Percentiles rank a stretch among this genome's conserved stretches.
Conservation (phyloP, 2,329 filamentous ascomycete genomes). For the Venturiaceae sp. region DNA sequence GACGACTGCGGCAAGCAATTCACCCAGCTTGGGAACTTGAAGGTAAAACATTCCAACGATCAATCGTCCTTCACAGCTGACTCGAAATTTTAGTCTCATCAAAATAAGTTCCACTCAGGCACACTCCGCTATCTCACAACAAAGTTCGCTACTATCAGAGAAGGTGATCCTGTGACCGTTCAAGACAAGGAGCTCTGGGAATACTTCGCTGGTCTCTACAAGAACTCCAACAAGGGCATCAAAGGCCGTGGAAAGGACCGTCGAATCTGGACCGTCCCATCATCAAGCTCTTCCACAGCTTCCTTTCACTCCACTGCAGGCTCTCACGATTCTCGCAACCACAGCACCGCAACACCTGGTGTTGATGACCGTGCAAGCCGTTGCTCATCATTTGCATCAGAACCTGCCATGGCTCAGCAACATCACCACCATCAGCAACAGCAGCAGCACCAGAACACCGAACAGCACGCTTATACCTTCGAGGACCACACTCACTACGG, state of each 20-base stretch:
- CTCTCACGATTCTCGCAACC: not conserved
- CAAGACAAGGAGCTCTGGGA: conserved; percentile 70
- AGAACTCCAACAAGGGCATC: conserved; percentile 97
- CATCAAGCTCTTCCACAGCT: conserved; percentile 2
- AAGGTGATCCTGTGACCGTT: conserved; percentile 52
- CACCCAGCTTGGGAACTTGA: conserved; percentile 84
- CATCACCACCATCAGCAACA: not conserved
- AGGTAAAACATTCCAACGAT: conserved; percentile 44
- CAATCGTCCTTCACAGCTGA: not conserved
- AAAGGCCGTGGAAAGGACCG: conserved; percentile 88
- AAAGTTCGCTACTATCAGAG: conserved; percentile 57
- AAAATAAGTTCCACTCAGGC: conserved; percentile 85
- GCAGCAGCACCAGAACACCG: not conserved
- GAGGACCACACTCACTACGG: conserved; percentile 6
- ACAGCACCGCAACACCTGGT: not conserved
- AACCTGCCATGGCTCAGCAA: not conserved
- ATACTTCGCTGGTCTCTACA: conserved; percentile 84
- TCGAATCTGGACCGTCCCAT: conserved; percentile 40
- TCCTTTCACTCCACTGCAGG: conserved; percentile 1
- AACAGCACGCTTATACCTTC: conserved; percentile 3
- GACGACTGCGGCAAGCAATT: conserved; percentile 83
- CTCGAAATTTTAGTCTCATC: conserved; percentile 59
- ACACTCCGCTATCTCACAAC: conserved; percentile 59
- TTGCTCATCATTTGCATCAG: conserved; percentile 6
- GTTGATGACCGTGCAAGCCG: conserved; percentile 6